Percentiles rank a stretch among this genome's conserved stretches.
These are phyloP conservation scores for Pseudogymnoascus sp. DNA, from an alignment of 2,329 filamentous ascomycete genomes.

Conservation along the genomic window DNA sequence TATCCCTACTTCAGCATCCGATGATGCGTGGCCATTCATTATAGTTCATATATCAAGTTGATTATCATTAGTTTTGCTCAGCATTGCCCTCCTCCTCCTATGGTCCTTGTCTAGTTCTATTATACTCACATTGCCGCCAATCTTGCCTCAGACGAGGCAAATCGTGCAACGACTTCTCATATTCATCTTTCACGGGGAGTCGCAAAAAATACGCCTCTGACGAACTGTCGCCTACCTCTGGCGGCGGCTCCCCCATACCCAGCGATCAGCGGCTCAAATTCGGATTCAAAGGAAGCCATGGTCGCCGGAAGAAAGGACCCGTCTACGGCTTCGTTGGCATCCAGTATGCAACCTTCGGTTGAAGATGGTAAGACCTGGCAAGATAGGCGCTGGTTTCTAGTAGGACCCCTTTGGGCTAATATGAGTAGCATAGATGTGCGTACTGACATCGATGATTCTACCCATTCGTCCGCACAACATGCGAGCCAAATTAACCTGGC, in stretches of 20 bases:
- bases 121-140: neutral
- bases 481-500: neutral
- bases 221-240: constrained; percentile 9
- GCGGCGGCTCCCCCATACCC: constrained; percentile 12
- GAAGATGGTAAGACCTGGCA: neutral
- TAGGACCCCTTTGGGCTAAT: neutral
- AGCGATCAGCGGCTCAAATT: constrained; percentile 23
- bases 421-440: neutral
- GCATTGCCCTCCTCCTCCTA: neutral
- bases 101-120: constrained; percentile 2
- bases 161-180: constrained; percentile 36
- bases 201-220: constrained; percentile 28
- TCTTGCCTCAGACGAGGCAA: constrained; percentile 14
- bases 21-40: neutral
- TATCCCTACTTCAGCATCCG: neutral
- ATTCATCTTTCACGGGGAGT: constrained; percentile 38
- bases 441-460: neutral
- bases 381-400: neutral
- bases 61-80: neutral
- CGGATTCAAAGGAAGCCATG: constrained; percentile 21
- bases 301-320: constrained; percentile 17
- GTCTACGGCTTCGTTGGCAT: neutral
- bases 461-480: neutral
- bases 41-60: neutral
- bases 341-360: neutral